Percentiles rank a stretch among this genome's conserved stretches.
Evolutionary conservation across 2,329 filamentous ascomycete species (phyloP).

Genomic region (Neopestalotiopsis sp.): DNA sequence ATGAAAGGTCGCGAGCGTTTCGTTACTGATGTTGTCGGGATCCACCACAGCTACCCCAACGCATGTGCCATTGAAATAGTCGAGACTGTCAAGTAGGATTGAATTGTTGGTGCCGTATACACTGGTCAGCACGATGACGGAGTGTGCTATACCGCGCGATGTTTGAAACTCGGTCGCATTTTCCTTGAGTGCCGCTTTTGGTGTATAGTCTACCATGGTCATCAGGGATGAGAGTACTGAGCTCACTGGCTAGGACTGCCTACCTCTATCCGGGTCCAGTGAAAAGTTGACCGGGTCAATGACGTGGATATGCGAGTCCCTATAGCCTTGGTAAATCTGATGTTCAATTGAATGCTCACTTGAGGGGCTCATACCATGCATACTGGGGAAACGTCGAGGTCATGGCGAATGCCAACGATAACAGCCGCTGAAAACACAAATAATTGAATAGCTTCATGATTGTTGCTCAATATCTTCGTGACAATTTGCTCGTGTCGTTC

Average conservation of each 20-base stretch:
- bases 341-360: no score
- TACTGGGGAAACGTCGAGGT: not conserved
- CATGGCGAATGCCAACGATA: not conserved
- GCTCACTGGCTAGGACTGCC: not conserved
- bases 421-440: not conserved
- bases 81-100: not conserved
- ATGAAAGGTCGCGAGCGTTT: not conserved
- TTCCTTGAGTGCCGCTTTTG: not conserved
- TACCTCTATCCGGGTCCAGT: not conserved
- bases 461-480: not conserved
- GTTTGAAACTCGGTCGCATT: not conserved
- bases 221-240: not conserved
- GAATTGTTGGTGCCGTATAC: not conserved
- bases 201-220: not conserved
- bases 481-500: not conserved
- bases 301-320: conserved; percentile 4
- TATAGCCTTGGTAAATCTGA: not conserved
- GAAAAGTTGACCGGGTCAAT: not conserved
- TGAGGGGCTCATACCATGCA: not conserved
- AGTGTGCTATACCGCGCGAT: conserved; percentile 7
- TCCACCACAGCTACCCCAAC: not conserved
- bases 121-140: conserved; percentile 2
- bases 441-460: not conserved
- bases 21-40: not conserved
- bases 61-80: conserved; percentile 3